A percentile compares a stretch with the other conserved stretches of the same genome.
Evolutionary conservation across 495 filamentous ascomycete genomes (phyloP).

Genomic region (Aspergillus affinis): DNA sequence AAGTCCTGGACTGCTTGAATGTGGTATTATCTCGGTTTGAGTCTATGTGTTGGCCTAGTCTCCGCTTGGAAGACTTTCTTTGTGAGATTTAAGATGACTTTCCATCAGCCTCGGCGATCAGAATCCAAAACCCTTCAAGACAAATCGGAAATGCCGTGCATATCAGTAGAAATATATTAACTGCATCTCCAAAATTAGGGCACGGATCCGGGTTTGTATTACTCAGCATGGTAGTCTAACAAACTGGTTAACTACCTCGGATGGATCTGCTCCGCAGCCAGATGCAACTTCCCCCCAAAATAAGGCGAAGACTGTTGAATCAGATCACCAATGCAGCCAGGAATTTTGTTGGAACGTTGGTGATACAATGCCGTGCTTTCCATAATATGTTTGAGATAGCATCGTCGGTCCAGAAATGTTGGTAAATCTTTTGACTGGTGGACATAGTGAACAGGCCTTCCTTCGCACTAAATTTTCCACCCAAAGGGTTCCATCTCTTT

Average conservation of each 20-base stretch:
- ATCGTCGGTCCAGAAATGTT: background rate
- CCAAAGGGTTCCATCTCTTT: background rate
- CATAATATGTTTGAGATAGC: background rate
- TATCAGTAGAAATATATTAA: too few species aligned
- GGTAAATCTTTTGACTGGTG: background rate
- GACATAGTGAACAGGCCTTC: background rate
- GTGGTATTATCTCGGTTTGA: conserved; percentile 22
- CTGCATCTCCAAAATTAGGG: background rate
- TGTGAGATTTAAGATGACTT: conserved; percentile 19
- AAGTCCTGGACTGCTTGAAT: conserved; percentile 23
- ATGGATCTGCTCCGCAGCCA: too few species aligned
- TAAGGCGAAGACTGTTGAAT: too few species aligned
- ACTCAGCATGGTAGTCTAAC: background rate
- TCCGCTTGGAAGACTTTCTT: conserved; percentile 21
- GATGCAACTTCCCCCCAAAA: too few species aligned
- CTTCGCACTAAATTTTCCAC: too few species aligned
- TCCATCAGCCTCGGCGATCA: background rate
- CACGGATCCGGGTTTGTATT: background rate
- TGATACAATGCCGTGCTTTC: background rate
- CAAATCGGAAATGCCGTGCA: background rate
- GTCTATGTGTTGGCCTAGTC: conserved; percentile 28
- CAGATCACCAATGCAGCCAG: background rate
- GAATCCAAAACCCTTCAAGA: background rate
- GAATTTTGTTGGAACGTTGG: background rate
- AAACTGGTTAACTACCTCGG: too few species aligned